phyloP scores from a whole-genome alignment of 2,329 filamentous ascomycete species.

The Pestalotiopsis sp. region DNA sequence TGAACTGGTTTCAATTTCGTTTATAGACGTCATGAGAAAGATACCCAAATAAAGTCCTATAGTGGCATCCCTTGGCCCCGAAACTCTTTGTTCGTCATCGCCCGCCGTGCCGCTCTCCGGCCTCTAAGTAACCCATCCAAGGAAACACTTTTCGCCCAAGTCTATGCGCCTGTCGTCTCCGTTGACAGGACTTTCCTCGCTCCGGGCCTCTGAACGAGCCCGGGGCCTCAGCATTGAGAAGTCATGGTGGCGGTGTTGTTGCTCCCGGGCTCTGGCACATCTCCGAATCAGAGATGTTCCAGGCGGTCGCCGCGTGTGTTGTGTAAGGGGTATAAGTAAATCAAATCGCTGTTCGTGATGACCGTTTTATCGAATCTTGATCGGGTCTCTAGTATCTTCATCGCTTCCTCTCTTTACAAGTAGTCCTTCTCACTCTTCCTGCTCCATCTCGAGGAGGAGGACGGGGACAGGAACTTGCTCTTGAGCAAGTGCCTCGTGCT shows the following conservation, averaged over 20 bases:
- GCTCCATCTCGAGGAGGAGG: neutral
- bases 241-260: constrained; percentile 9
- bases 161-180: neutral
- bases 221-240: neutral
- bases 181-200: neutral
- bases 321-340: neutral
- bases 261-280: constrained; percentile 5
- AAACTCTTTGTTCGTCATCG: neutral
- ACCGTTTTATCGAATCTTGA: neutral
- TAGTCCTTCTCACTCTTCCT: neutral
- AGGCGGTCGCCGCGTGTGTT: neutral
- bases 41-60: neutral
- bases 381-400: neutral
- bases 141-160: neutral
- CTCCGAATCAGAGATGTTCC: neutral
- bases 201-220: neutral
- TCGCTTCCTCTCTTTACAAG: neutral
- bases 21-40: constrained; percentile 7
- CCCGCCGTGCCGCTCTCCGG: neutral
- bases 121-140: neutral
- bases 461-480: neutral
- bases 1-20: neutral
- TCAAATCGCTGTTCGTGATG: neutral
- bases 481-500: constrained; percentile 10
- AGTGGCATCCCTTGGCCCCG: neutral